phyloP scores from a whole-genome alignment of 2,329 filamentous ascomycete genomes.

The Penicillium sclerotiorum region DNA sequence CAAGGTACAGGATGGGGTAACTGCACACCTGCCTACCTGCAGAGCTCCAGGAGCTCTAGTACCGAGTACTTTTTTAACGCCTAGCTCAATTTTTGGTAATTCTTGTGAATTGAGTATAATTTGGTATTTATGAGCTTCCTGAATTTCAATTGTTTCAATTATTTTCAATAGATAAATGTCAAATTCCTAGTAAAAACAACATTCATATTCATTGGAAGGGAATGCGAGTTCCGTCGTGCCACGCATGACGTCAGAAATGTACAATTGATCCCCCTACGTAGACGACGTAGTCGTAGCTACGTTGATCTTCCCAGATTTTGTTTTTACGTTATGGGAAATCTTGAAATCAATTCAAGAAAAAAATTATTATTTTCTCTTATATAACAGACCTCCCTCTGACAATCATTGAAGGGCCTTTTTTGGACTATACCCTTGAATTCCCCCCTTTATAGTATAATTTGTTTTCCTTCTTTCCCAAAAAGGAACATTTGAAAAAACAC shows the following conservation, averaged over 20 bases:
- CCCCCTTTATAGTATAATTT: background rate
- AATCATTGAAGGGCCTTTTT: background rate
- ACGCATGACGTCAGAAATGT: conserved; percentile 15
- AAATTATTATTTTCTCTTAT: background rate
- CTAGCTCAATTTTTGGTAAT: too few species aligned
- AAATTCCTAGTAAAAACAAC: background rate
- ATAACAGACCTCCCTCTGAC: background rate
- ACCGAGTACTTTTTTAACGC: too few species aligned
- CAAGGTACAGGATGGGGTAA: too few species aligned
- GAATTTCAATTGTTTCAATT: too few species aligned
- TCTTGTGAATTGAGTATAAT: too few species aligned
- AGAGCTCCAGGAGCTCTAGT: too few species aligned
- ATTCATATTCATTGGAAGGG: conserved; percentile 10
- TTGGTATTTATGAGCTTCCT: too few species aligned
- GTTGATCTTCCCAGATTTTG: background rate
- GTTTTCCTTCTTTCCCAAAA: conserved; percentile 2
- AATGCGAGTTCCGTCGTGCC: conserved; percentile 3
- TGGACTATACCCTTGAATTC: background rate
- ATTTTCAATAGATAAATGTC: too few species aligned
- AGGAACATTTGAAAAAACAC: too few species aligned
- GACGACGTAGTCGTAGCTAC: too few species aligned
- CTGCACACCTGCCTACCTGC: too few species aligned
- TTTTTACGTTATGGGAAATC: background rate
- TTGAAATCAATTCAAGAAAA: background rate
- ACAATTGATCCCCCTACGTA: background rate